Conservation (phyloP, 805 yeast species). For the Sungouiozyma intestinalis region DNA sequence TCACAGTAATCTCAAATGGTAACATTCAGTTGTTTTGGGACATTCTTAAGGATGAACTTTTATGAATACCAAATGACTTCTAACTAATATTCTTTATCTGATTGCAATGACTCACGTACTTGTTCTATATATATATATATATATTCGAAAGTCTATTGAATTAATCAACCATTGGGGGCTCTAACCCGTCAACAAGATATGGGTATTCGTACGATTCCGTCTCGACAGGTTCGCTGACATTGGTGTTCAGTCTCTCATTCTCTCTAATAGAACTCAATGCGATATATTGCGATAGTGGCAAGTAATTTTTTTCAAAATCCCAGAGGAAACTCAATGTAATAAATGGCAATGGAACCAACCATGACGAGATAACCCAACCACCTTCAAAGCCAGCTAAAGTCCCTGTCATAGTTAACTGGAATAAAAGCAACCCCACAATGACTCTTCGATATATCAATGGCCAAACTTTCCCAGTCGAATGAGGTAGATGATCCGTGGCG, state of each 20-base stretch:
- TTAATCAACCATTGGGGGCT: constrained; percentile 71
- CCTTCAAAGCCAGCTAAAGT: constrained; percentile 67
- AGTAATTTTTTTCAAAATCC: constrained; percentile 71
- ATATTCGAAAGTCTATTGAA: background rate
- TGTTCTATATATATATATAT: constrained; percentile 1
- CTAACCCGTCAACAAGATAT: constrained; percentile 53
- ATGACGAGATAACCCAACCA: constrained; percentile 65
- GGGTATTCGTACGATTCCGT: constrained; percentile 66
- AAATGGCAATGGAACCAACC: constrained; percentile 67
- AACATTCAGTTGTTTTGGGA: background rate
- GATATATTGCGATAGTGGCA: constrained; percentile 74
- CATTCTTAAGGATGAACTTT: background rate
- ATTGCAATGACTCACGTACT: background rate
- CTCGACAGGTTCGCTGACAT: constrained; percentile 15
- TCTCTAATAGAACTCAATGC: constrained; percentile 73
- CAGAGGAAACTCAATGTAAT: constrained; percentile 56
- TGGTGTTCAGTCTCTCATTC: constrained; percentile 27
- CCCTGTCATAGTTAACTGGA: constrained; percentile 91
- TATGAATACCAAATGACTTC: background rate
- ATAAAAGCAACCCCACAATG: constrained; percentile 66
- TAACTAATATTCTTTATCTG: constrained; percentile 1
- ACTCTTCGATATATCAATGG: constrained; percentile 79
- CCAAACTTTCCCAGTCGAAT: constrained; percentile 96
- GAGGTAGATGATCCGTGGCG: constrained; percentile 90
- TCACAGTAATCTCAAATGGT: constrained; percentile 13